A percentile compares a stretch with the other conserved stretches of the same genome.
Conservation (phyloP, 345 rosid genomes). For the Citrus glauca region DNA sequence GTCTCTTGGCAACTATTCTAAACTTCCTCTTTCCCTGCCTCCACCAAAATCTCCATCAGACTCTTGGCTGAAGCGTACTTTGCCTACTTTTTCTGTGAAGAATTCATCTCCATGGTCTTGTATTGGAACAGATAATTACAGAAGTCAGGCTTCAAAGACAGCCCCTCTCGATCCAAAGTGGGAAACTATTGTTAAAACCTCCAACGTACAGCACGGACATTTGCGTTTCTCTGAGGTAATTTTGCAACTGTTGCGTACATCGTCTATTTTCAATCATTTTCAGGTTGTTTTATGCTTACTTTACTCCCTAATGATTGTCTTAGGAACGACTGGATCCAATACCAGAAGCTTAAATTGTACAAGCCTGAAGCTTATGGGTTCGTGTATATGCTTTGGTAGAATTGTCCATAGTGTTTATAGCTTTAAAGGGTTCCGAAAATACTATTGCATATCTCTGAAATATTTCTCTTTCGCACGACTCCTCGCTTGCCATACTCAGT, state of each 20-base stretch:
- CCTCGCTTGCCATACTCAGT: neutral
- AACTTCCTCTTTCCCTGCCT: slow-evolving; percentile 56
- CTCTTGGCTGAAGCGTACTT: slow-evolving; percentile 76
- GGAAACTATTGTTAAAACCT: slow-evolving; percentile 73
- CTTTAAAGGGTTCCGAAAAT: neutral
- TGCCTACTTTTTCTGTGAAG: slow-evolving; percentile 54
- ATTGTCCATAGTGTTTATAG: neutral
- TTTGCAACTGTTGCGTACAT: neutral
- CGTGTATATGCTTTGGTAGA: slow-evolving; percentile 4
- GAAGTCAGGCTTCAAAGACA: slow-evolving; percentile 26
- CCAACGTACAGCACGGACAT: slow-evolving; percentile 50
- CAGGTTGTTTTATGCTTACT: slow-evolving; percentile 1
- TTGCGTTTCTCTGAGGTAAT: slow-evolving; percentile 62
- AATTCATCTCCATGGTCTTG: slow-evolving; percentile 37
- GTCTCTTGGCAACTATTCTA: slow-evolving; percentile 14
- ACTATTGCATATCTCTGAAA: neutral
- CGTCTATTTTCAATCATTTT: neutral
- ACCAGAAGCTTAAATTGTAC: slow-evolving; percentile 30
- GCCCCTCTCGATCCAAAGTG: slow-evolving; percentile 45
- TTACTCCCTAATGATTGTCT: neutral
- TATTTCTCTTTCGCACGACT: neutral
- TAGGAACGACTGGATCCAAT: slow-evolving; percentile 42
- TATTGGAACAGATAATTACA: slow-evolving; percentile 20
- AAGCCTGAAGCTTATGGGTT: neutral
- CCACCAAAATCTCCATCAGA: slow-evolving; percentile 86